phyloP scores from a whole-genome alignment of 1,284 basidiomycete species.

The Boletus sp. region DNA sequence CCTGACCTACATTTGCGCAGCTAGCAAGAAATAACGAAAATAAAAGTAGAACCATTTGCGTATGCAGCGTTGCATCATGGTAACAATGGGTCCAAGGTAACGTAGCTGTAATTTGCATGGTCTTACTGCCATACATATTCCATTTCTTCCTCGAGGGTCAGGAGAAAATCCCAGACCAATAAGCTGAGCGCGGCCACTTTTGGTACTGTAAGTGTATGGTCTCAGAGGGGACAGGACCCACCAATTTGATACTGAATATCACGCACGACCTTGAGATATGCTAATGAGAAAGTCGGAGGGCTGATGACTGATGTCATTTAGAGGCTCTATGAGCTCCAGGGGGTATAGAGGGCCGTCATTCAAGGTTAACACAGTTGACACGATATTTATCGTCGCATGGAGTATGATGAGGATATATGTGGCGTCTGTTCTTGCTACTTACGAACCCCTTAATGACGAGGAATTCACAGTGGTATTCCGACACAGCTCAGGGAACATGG shows the following conservation, averaged over 20 bases:
- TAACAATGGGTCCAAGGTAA: neutral
- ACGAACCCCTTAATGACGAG: neutral
- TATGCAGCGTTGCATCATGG: constrained; percentile 14
- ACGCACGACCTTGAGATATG: constrained; percentile 7
- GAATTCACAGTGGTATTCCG: neutral
- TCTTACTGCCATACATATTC: constrained; percentile 27
- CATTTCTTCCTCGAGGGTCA: constrained; percentile 6
- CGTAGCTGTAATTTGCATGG: neutral
- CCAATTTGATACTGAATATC: constrained; percentile 15
- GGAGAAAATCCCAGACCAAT: neutral
- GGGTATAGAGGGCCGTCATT: neutral
- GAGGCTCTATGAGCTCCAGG: neutral
- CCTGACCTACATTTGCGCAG: too few species aligned
- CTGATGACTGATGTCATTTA: constrained; percentile 1
- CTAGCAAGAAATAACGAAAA: constrained; percentile 6
- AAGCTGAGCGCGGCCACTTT: neutral
- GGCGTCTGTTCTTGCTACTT: neutral
- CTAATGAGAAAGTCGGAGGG: constrained; percentile 5
- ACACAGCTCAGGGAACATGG: neutral
- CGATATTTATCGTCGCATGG: too few species aligned
- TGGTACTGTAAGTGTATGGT: neutral
- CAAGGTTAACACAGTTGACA: neutral
- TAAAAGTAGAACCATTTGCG: constrained; percentile 21
- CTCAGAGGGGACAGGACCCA: neutral
- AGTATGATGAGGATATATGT: neutral